Base-by-base conservation (phyloP, 345 rosid species). In the Durio zibethinus region DNA sequence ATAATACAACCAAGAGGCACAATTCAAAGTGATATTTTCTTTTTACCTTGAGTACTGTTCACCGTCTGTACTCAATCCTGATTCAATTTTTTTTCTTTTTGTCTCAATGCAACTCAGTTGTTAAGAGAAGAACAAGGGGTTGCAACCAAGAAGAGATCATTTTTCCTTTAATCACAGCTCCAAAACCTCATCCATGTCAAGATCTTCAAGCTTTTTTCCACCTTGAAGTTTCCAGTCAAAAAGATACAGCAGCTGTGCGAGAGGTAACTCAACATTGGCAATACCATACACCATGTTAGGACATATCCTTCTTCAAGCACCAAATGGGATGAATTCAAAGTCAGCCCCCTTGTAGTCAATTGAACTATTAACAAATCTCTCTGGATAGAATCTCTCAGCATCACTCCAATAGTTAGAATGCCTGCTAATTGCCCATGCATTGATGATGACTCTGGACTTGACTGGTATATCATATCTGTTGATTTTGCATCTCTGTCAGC, bases 381-480 rank as follows among this genome's bases (percentile, higher is more conserved):
- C 47, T 9, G 47, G 47, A 64, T 64, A 9, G 23, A 64, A 64
- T 23, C 42, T 64, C 3, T 64, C 47, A 40, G 45, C 45, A 35
- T 64, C 69, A 36, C 38, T 64, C 69, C 47, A 64, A n/a, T 64
- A 64, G 2, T 64, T n/a, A 1, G 45, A 15, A 64, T 64, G 23
- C 10, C 47, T 64, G 18, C 47, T 47, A 38, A 64, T 35, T 64
- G 27, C 69, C 69, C 69, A 85, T 75, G 27, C 69, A 4, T 64
- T 64, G 20, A 64, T 12, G 0, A 64, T 64, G 5, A 20, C 69
- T 64, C 15, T 59, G 36, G 77, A 12, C 36, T 60, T 74, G 42
- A 40, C 67, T 15, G 68, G 68, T 56, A 74, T 74, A 12, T 60
- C 67, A 31, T 35, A 74, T 40, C 68, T 69, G 14, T 74, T 25